Evolutionary conservation across 1,139 yeast genomes (phyloP).

Genomic region (Pichia cactophila): DNA sequence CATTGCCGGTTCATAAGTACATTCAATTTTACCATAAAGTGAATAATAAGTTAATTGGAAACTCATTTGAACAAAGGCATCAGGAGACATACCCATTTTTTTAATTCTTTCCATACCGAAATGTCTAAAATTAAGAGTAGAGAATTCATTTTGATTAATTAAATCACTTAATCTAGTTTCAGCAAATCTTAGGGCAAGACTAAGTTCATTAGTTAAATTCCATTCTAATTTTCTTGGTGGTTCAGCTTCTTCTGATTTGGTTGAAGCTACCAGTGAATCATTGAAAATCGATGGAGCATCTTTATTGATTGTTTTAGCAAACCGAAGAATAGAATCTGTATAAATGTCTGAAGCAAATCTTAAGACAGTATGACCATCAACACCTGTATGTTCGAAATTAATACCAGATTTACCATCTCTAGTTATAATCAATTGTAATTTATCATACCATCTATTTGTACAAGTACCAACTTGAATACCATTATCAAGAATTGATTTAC

Average conservation of each 20-base stretch:
- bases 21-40: slow-evolving; percentile 84
- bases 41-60: slow-evolving; percentile 92
- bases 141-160: slow-evolving; percentile 84
- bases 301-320: slow-evolving; percentile 76
- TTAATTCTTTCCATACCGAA: slow-evolving; percentile 78
- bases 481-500: slow-evolving; percentile 66
- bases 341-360: slow-evolving; percentile 84
- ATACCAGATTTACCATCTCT: slow-evolving; percentile 89
- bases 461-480: slow-evolving; percentile 93
- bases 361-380: slow-evolving; percentile 89
- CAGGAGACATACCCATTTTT: slow-evolving; percentile 84
- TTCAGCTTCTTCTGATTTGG: neutral
- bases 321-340: slow-evolving; percentile 80
- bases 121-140: slow-evolving; percentile 64
- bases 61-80: slow-evolving; percentile 91
- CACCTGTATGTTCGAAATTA: slow-evolving; percentile 92
- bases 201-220: slow-evolving; percentile 71
- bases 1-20: slow-evolving; percentile 96
- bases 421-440: slow-evolving; percentile 82
- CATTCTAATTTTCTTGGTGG: slow-evolving; percentile 80
- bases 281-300: slow-evolving; percentile 78
- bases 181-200: slow-evolving; percentile 78
- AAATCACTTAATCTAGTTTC: slow-evolving; percentile 84
- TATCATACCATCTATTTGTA: slow-evolving; percentile 93
- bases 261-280: neutral